Evolutionary conservation across 148 eudicot species (phyloP).

Genomic region (Diospyros lotus): DNA sequence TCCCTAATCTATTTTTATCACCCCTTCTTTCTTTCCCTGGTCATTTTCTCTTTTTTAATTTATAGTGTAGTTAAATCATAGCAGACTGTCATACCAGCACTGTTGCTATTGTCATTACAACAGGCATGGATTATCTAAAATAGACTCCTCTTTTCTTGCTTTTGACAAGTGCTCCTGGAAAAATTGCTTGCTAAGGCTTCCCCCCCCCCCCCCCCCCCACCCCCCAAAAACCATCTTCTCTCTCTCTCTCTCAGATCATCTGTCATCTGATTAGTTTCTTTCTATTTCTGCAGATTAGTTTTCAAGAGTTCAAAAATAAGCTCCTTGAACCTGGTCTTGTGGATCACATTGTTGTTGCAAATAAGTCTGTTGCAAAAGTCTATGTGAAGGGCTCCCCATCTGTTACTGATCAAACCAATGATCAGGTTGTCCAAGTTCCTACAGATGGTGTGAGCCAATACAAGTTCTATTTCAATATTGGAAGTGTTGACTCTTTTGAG

Average conservation of each 20-base stretch:
- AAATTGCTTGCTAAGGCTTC: neutral
- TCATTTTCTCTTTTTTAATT: too few species aligned
- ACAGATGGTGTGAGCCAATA: slow-evolving; percentile 19
- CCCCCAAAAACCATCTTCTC: neutral
- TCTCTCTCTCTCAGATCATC: neutral
- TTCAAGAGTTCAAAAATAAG: slow-evolving; percentile 58
- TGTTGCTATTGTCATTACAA: too few species aligned
- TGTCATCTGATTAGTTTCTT: slow-evolving; percentile 7
- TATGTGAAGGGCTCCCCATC: slow-evolving; percentile 34
- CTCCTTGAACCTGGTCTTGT: slow-evolving; percentile 53
- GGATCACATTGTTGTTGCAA: slow-evolving; percentile 44
- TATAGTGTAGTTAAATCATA: too few species aligned
- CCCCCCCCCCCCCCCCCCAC: neutral
- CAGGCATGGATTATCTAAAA: neutral
- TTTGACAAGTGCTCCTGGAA: too few species aligned
- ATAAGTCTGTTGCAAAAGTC: slow-evolving; percentile 52
- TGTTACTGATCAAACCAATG: slow-evolving; percentile 12
- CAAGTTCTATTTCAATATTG: slow-evolving; percentile 44
- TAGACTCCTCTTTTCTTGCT: neutral
- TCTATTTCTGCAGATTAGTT: slow-evolving; percentile 39
- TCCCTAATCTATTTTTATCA: too few species aligned
- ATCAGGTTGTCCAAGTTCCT: slow-evolving; percentile 15
- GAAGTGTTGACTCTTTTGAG: slow-evolving; percentile 54
- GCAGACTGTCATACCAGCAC: too few species aligned
- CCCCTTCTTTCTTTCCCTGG: too few species aligned